A percentile compares a stretch with the other conserved stretches of the same genome.
Evolutionary conservation across 1,139 yeast species (phyloP).

Genomic region (Hansenula anomala): DNA sequence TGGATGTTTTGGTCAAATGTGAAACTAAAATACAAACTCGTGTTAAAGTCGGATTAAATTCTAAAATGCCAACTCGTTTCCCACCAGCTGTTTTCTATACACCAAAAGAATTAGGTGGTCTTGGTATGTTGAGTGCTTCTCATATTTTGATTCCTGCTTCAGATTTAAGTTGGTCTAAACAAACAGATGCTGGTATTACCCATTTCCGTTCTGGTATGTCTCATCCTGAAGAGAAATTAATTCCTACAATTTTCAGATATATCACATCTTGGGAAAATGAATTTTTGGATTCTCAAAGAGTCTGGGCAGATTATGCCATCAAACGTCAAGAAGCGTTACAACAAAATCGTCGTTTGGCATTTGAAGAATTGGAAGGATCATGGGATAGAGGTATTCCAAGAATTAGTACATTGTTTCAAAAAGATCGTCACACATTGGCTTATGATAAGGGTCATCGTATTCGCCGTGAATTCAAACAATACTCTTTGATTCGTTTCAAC

Average conservation of each 20-base stretch:
- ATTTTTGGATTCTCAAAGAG: slow-evolving; percentile 88
- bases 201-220: slow-evolving; percentile 95
- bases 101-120: slow-evolving; percentile 94
- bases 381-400: slow-evolving; percentile 99
- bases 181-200: slow-evolving; percentile 91
- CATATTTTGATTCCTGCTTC: slow-evolving; percentile 93
- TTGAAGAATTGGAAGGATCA: slow-evolving; percentile 88
- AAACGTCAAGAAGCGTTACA: slow-evolving; percentile 85
- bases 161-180: slow-evolving; percentile 86
- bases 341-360: slow-evolving; percentile 79
- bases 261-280: slow-evolving; percentile 97
- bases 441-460: slow-evolving; percentile 92
- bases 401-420: slow-evolving; percentile 90
- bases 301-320: slow-evolving; percentile 96
- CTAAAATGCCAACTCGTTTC: slow-evolving; percentile 97
- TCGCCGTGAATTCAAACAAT: slow-evolving; percentile 75
- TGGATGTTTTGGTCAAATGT: slow-evolving; percentile 82
- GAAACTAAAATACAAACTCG: slow-evolving; percentile 94
- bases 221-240: slow-evolving; percentile 69
- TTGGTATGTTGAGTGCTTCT: slow-evolving; percentile 97
- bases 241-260: slow-evolving; percentile 92
- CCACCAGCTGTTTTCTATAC: slow-evolving; percentile 99
- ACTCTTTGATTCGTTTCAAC: slow-evolving; percentile 62
- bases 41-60: slow-evolving; percentile 90
- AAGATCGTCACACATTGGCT: slow-evolving; percentile 91